Conservation (phyloP, 108 stramenopile genomes). For the Fragilariopsis cylindrus region DNA sequence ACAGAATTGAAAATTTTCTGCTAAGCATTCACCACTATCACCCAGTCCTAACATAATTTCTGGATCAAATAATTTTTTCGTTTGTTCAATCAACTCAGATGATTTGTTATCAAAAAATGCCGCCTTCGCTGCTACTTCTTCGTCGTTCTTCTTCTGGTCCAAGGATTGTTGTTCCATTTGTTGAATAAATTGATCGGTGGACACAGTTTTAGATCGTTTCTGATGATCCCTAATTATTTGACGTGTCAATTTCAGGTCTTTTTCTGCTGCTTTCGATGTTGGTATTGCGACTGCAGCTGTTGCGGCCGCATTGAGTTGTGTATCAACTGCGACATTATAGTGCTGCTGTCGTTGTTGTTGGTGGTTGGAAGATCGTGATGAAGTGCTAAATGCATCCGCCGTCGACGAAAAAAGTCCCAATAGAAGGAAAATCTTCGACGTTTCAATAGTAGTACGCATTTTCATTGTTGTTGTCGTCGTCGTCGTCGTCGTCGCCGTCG, state of each 20-base stretch:
- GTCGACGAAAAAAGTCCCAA: too few species aligned
- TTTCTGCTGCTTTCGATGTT: constrained; percentile 39
- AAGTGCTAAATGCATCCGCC: neutral
- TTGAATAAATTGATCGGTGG: constrained; percentile 40
- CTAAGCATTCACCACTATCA: constrained; percentile 13
- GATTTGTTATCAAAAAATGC: neutral
- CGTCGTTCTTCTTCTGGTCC: constrained; percentile 13
- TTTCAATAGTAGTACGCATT: too few species aligned
- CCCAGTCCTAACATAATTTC: constrained; percentile 29
- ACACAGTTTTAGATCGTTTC: constrained; percentile 33
- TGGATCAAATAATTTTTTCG: neutral
- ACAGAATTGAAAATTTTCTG: constrained; percentile 72
- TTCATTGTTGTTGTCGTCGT: too few species aligned
- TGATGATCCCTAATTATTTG: constrained; percentile 51
- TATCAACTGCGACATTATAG: neutral
- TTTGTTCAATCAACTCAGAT: neutral
- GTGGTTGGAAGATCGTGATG: neutral
- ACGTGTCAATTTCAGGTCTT: constrained; percentile 48
- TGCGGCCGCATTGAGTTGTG: constrained; percentile 15
- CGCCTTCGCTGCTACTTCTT: neutral
- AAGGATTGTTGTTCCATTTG: constrained; percentile 31
- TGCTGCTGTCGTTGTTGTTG: neutral
- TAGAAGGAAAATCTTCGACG: too few species aligned
- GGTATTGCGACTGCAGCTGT: constrained; percentile 34
- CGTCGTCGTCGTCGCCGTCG: too few species aligned